phyloP scores from a whole-genome alignment of 345 rosid genomes.

The Nasturtium officinale region DNA sequence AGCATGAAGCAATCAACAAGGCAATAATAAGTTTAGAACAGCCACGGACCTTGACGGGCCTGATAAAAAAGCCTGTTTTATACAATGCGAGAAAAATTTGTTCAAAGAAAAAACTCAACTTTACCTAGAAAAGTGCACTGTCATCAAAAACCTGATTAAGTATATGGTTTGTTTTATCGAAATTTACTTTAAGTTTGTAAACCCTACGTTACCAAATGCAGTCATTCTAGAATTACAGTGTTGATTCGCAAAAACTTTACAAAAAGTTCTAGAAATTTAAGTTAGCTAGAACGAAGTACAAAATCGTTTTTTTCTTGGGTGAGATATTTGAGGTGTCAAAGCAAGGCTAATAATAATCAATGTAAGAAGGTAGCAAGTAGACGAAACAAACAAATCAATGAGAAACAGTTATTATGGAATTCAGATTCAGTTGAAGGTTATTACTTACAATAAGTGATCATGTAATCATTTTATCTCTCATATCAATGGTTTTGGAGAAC shows the following conservation, averaged over 20 bases:
- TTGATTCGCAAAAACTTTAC: background rate
- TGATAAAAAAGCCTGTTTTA: background rate
- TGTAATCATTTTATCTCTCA: background rate
- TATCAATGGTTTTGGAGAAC: background rate
- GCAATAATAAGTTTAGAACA: background rate
- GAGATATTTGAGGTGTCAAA: background rate
- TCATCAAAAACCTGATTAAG: background rate
- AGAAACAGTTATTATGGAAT: background rate
- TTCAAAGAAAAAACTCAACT: too few species aligned
- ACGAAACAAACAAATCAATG: background rate
- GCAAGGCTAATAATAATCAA: background rate
- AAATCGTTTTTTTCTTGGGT: background rate
- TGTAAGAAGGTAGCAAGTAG: background rate
- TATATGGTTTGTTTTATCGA: background rate
- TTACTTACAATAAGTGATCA: background rate
- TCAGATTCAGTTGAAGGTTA: background rate
- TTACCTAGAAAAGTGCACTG: background rate
- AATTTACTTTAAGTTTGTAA: background rate
- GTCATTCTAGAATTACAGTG: background rate
- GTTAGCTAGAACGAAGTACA: background rate
- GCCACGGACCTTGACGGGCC: too few species aligned
- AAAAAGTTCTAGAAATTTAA: background rate
- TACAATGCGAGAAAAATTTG: background rate
- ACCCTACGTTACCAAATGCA: background rate
- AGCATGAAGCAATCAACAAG: background rate